Conservation (phyloP, 2,329 filamentous ascomycete genomes). For the Fusarium luffae region DNA sequence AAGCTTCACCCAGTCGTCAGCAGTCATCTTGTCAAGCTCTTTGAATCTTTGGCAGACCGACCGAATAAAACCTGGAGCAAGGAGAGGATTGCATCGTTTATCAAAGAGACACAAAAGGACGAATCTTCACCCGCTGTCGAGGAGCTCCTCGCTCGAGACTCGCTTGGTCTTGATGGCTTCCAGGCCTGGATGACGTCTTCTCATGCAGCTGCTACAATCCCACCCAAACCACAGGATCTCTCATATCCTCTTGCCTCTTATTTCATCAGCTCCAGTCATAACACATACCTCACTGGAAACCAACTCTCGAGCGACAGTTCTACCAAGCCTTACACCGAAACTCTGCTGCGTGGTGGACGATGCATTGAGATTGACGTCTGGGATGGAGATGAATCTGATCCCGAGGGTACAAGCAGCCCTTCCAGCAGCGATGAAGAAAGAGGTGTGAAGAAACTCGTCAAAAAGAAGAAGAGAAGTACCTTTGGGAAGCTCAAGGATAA, state of each 20-base stretch:
- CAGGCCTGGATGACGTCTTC: constrained; percentile 67
- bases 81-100: constrained; percentile 59
- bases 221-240: constrained; percentile 62
- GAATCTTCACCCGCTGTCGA: constrained; percentile 45
- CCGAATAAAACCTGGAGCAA: constrained; percentile 57
- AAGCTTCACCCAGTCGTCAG: constrained; percentile 56
- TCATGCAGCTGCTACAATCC: constrained; percentile 56
- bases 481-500: constrained; percentile 73
- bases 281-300: constrained; percentile 90
- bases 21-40: constrained; percentile 59
- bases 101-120: constrained; percentile 59
- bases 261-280: constrained; percentile 94
- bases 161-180: constrained; percentile 62
- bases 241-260: constrained; percentile 88
- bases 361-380: constrained; percentile 97
- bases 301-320: constrained; percentile 89
- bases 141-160: constrained; percentile 45
- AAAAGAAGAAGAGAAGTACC: constrained; percentile 64
- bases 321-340: constrained; percentile 86
- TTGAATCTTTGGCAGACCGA: constrained; percentile 56
- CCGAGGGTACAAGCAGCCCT: constrained; percentile 51
- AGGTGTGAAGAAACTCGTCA: constrained; percentile 59
- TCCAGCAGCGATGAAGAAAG: constrained; percentile 63
- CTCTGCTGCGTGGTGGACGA: constrained; percentile 84
- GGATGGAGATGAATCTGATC: constrained; percentile 84